Base-by-base conservation (phyloP, 2,329 filamentous ascomycete species). In the Cladosporium sp. region DNA sequence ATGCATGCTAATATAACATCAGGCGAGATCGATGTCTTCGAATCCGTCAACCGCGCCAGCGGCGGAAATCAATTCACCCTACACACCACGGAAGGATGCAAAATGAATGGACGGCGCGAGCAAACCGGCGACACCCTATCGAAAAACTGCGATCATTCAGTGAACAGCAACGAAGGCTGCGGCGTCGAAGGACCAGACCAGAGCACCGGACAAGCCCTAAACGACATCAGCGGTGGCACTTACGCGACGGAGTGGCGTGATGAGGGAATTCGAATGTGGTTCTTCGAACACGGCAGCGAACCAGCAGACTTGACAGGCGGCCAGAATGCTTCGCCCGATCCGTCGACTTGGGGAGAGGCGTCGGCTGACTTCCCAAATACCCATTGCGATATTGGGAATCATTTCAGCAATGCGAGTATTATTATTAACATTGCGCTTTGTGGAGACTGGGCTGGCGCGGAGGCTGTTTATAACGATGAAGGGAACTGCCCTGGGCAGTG, bases 301-400 rank as follows among this genome's bases (percentile, higher is more conserved):
- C 68, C 68, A 2, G 47, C 54, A 7, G 64, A 64, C 57, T 75
- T 86, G 54, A 4, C 44, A 15, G 38, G 29, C 44, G 19, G 20
- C 4, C 3, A 7, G 4, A 47, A 15, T 9, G 55, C 58, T 15
- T 60, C 57, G 6, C 85, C 84, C 1, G 75, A 86, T 58, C 81
- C 84, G 0, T 78, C 74, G 48, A 71, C 70, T 2, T 88, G 85
- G 81, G 82, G 82, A 12, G 72, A 68, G 3, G 80, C 84, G 0
- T 58, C 80, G 8, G 82, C 84, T 1, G 83, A 87, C 54, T 88
- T 87, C 64, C 83, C 60, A 50, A 64, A 59, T n/a, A 59, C 56
- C 8, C 43, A 58, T 37, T 71, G 69, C 50, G 56, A 68, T 32
- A 66, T 70, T 44, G 56, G 66, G 58, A 52, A 51, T 37, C 62